Evolutionary conservation across 2,329 filamentous ascomycete species (phyloP).

Genomic region (Trichothecium sympodiale): DNA sequence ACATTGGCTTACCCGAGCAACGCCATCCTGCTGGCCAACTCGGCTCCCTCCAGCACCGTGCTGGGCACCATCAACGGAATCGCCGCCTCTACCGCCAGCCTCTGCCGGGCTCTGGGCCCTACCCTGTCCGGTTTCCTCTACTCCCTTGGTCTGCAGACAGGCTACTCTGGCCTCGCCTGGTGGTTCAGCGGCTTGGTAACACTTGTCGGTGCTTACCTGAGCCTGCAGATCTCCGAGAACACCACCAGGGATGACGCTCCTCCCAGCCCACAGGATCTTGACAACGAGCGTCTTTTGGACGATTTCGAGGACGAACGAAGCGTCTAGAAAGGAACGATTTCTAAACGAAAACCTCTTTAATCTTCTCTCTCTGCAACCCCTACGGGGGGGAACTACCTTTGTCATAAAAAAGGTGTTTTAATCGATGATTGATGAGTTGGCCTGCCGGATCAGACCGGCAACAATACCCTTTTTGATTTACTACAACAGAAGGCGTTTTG

Average conservation of each 20-base stretch:
- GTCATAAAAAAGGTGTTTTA: no score
- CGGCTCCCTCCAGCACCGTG: conserved; percentile 71
- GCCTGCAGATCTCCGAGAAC: conserved; percentile 63
- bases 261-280: conserved; percentile 23
- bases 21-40: conserved; percentile 80
- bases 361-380: background rate
- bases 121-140: conserved; percentile 81
- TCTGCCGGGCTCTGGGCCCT: conserved; percentile 80
- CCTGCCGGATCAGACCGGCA: no score
- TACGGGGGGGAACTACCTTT: background rate
- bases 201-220: conserved; percentile 61
- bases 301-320: conserved; percentile 18
- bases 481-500: no score
- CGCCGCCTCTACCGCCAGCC: conserved; percentile 79
- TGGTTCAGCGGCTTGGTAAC: conserved; percentile 79
- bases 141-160: conserved; percentile 63
- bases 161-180: conserved; percentile 85
- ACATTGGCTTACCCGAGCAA: conserved; percentile 87
- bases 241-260: conserved; percentile 30
- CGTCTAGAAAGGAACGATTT: background rate
- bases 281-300: conserved; percentile 19
- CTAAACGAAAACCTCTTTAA: background rate
- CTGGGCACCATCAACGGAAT: conserved; percentile 89
- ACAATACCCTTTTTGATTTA: no score
- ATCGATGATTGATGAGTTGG: no score